Evolutionary conservation across 2,329 filamentous ascomycete species (phyloP), one percentile per base, ranked within the genome.

Genomic region (Hymenoscyphus fructigenus): DNA sequence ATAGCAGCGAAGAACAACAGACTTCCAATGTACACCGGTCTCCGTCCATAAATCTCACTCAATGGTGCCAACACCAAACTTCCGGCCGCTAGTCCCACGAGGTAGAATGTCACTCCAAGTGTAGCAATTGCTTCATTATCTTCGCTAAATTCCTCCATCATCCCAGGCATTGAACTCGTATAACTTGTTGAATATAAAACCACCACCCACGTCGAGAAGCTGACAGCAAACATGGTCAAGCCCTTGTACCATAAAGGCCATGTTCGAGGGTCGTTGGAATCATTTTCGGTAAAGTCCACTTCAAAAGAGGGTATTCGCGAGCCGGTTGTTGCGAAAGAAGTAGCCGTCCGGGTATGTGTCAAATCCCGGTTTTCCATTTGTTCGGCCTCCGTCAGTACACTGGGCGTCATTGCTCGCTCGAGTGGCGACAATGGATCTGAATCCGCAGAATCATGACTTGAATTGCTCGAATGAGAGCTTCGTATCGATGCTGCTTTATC

Each of bases 121-220:
- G 91, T 91, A 0, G 88, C 84, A n/a, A 89, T 76, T 0, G 85
- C 87, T 38, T 85, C 81, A 15, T 79, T 82, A 6, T 79, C 74
- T 20, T 86, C 80, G 44, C 82, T 78, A 70, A 92, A 94, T 60
- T 91, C 88, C 15, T 81, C 75, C 72, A 87, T 85, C 76, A 96
- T 85, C 0, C 90, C 88, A 0, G 85, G 83, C 38, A 91, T 85
- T 2, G 88, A 88, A 0, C 88, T 85, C 0, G 91, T 92, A 75
- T 95, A 96, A 60, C 86, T 88, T 0, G 92, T 95, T 57, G 88
- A 92, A 74, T 93, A 92, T 57, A 92, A 75, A 17, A 92, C 88
- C 65, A 68, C 81, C 75, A 66, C 76, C 76, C 76, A 76, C 53
- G 76, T 76, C 50, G 75, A 72, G 57, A 75, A 75, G 71, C 77